Conservation (phyloP, 208 protist genomes). For the Trichomonas gallinae region DNA sequence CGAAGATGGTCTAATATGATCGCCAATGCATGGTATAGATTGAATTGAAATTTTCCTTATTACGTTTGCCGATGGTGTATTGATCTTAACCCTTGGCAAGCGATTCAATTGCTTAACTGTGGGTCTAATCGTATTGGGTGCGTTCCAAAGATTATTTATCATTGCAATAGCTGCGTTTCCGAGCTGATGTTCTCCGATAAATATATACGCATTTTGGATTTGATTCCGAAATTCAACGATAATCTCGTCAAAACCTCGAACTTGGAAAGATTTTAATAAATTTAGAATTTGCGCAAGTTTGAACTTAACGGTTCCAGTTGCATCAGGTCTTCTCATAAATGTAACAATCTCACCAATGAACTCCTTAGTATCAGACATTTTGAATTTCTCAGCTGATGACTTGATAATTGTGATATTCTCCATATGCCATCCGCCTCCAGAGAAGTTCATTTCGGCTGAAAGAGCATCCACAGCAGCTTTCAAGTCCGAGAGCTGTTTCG, state of each 20-base stretch:
- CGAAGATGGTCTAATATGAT: not conserved
- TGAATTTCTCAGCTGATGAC: not conserved
- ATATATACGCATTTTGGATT: not conserved
- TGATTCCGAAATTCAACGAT: not conserved
- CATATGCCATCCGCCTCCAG: not conserved
- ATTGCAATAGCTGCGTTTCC: not conserved
- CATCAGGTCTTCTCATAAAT: not conserved
- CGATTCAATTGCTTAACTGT: not conserved
- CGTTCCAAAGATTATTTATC: not conserved
- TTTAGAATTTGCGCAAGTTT: not conserved
- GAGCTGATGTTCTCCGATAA: not conserved
- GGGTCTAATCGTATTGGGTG: not conserved
- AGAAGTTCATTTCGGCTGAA: not conserved
- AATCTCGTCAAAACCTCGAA: not conserved
- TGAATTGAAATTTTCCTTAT: not conserved
- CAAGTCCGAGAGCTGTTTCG: not conserved
- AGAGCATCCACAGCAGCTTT: not conserved
- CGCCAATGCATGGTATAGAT: not conserved
- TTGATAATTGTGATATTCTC: not conserved
- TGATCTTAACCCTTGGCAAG: not conserved
- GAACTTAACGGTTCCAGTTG: not conserved
- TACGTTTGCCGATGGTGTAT: not conserved
- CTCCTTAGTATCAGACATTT: not conserved
- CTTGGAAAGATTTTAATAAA: not conserved
- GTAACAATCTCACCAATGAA: not conserved